These are phyloP conservation scores for Talaromyces liani DNA, from an alignment of 495 filamentous ascomycete species.

Conservation along the genomic window DNA sequence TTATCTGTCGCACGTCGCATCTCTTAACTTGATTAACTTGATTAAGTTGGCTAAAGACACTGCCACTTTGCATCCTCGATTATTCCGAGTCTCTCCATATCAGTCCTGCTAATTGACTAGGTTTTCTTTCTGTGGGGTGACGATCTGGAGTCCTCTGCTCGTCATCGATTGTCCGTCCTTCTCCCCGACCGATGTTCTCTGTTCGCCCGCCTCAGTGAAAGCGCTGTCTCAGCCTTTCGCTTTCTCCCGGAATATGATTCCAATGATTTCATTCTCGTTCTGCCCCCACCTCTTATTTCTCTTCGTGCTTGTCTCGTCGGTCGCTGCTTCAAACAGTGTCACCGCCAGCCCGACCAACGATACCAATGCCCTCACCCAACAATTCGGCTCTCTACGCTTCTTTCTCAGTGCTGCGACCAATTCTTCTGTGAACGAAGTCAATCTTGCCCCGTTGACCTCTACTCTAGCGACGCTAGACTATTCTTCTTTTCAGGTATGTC, in stretches of 20 bases:
- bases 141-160: not conserved
- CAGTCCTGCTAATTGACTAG: too few species aligned
- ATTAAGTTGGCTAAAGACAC: too few species aligned
- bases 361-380: conserved; percentile 1
- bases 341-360: conserved; percentile 29
- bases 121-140: not conserved
- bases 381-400: not conserved
- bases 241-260: not conserved
- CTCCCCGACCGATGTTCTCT: not conserved
- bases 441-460: conserved; percentile 27
- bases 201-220: not conserved
- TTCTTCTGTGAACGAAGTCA: conserved; percentile 14
- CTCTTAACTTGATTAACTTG: too few species aligned
- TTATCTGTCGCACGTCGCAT: not conserved
- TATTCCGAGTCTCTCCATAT: too few species aligned
- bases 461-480: conserved; percentile 14
- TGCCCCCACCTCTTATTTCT: not conserved
- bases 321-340: conserved; percentile 14
- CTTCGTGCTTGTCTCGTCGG: conserved; percentile 13
- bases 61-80: not conserved
- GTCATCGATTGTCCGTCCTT: not conserved
- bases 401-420: conserved; percentile 4
- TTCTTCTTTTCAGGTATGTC: not conserved
- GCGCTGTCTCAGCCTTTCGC: conserved; percentile 10
- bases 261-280: not conserved